Conservation (phyloP, 371 early-diverging fungal species). For the Rhizomucor pusillus region DNA sequence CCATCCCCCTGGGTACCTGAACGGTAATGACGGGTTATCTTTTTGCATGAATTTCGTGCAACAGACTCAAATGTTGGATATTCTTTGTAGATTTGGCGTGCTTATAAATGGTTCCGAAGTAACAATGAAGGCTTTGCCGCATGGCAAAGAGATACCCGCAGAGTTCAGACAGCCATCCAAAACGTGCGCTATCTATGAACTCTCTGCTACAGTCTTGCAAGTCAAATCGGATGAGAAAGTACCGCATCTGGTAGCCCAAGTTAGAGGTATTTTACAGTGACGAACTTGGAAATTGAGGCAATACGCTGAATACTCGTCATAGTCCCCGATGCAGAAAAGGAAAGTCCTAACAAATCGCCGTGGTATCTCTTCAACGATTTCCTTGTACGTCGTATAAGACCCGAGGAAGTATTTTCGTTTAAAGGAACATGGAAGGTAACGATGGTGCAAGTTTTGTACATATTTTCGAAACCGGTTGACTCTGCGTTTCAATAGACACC, state of each 20-base stretch:
- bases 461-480: neutral
- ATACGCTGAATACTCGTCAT: neutral
- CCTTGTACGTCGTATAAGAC: slow-evolving; percentile 73
- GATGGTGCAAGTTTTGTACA: neutral
- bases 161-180: slow-evolving; percentile 38
- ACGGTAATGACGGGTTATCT: slow-evolving; percentile 16
- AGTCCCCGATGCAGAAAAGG: slow-evolving; percentile 37
- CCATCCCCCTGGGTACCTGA: slow-evolving; percentile 49
- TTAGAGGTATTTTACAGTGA: too few species aligned
- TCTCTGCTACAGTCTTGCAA: slow-evolving; percentile 67
- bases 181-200: slow-evolving; percentile 55
- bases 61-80: neutral
- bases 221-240: slow-evolving; percentile 58
- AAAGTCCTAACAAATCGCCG: slow-evolving; percentile 32
- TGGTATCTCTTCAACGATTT: slow-evolving; percentile 97
- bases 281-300: neutral
- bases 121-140: slow-evolving; percentile 39
- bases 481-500: slow-evolving; percentile 44
- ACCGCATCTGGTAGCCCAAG: slow-evolving; percentile 75
- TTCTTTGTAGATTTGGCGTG: slow-evolving; percentile 44
- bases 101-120: slow-evolving; percentile 45
- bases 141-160: slow-evolving; percentile 39
- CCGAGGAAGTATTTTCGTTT: slow-evolving; percentile 67
- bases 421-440: slow-evolving; percentile 77
- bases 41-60: neutral